These are phyloP conservation scores for Astrephomene gubernaculifera DNA, from an alignment of 139 green algal genomes.

Conservation along the genomic window DNA sequence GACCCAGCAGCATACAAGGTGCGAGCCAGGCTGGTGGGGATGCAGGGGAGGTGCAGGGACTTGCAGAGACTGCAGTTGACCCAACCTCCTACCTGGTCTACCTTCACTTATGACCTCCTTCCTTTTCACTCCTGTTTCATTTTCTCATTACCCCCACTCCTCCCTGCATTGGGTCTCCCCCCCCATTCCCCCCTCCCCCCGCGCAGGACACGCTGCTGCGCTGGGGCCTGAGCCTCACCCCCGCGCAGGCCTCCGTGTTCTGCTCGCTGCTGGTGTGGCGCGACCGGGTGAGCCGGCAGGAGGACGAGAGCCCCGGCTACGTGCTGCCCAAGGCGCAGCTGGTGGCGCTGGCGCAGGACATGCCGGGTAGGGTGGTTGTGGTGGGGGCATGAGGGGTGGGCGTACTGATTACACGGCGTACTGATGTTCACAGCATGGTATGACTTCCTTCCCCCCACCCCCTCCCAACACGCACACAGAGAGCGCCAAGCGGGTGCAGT, in stretches of 20 bases:
- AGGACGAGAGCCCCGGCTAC: constrained; percentile 90
- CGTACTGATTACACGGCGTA: too few species aligned
- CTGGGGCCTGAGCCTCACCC: constrained; percentile 50
- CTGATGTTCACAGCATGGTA: neutral
- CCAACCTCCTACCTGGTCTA: too few species aligned
- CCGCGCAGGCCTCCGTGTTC: constrained; percentile 74
- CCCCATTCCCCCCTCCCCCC: neutral
- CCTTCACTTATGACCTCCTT: too few species aligned
- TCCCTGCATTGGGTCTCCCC: neutral
- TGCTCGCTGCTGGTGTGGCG: constrained; percentile 79
- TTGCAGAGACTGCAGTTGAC: too few species aligned
- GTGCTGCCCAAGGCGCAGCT: constrained; percentile 86
- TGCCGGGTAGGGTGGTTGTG: constrained; percentile 54
- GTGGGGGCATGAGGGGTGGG: too few species aligned
- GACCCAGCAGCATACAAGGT: constrained; percentile 5
- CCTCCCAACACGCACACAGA: neutral
- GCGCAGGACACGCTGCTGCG: constrained; percentile 17
- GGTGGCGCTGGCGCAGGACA: constrained; percentile 66
- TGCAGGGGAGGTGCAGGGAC: too few species aligned
- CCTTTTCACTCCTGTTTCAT: neutral
- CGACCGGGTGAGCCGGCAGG: constrained; percentile 70
- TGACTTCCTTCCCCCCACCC: neutral
- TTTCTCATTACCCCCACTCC: neutral
- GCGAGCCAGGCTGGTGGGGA: too few species aligned
- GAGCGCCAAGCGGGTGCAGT: constrained; percentile 18